Conservation (phyloP, 2,329 filamentous ascomycete genomes). For the Calonectria honghensis region DNA sequence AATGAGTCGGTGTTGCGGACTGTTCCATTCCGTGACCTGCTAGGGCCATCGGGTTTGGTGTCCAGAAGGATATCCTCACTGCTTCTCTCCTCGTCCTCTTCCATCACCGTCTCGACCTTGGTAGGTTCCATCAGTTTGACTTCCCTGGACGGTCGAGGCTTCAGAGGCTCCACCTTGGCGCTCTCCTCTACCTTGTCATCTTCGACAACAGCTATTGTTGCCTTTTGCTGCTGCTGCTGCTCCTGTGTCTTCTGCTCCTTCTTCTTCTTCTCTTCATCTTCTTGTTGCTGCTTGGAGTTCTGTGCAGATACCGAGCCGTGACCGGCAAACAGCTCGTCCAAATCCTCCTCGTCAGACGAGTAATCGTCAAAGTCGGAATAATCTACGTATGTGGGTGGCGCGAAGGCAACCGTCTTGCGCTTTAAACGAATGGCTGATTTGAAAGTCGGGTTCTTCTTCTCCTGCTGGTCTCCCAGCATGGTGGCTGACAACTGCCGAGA, state of each 20-base stretch:
- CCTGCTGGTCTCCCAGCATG: conserved; percentile 79
- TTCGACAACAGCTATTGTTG: conserved; percentile 55
- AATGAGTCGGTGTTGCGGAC: conserved; percentile 96
- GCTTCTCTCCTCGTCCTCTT: conserved; percentile 62
- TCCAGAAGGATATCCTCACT: conserved; percentile 83
- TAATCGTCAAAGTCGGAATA: conserved; percentile 92
- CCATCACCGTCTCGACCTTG: conserved; percentile 58
- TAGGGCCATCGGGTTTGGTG: conserved; percentile 69
- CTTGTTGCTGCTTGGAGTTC: conserved; percentile 54
- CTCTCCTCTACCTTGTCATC: conserved; percentile 68
- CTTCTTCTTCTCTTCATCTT: conserved; percentile 53
- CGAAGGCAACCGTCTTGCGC: conserved; percentile 90
- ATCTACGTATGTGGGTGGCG: conserved; percentile 89
- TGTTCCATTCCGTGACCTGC: conserved; percentile 87
- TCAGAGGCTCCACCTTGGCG: conserved; percentile 74
- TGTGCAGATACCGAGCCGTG: conserved; percentile 54
- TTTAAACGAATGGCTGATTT: conserved; percentile 87
- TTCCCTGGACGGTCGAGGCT: conserved; percentile 67
- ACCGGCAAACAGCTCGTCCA: conserved; percentile 66
- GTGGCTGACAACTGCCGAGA: conserved; percentile 73
- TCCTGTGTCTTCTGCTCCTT: conserved; percentile 56
- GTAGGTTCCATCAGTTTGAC: conserved; percentile 59
- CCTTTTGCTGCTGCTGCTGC: conserved; percentile 57
- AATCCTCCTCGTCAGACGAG: conserved; percentile 82
- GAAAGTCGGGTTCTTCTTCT: conserved; percentile 88